Evolutionary conservation across 148 eudicot genomes (phyloP).

Genomic region (Camellia sinensis): DNA sequence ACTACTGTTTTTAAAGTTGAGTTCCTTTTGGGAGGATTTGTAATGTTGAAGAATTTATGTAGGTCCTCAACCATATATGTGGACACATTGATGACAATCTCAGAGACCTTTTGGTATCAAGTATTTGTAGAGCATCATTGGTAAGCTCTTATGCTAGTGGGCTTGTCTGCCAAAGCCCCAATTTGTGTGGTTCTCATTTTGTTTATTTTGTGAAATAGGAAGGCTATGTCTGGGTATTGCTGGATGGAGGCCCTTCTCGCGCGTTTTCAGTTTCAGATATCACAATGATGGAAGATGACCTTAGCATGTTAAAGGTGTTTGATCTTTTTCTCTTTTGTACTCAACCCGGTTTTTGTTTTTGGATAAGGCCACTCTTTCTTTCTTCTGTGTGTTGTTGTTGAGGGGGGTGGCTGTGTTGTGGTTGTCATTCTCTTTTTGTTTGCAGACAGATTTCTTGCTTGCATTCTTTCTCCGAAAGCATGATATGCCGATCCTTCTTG

Average conservation of each 20-base stretch:
- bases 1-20: background rate
- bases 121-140: constrained; percentile 72
- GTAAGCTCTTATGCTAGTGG: constrained; percentile 38
- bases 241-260: constrained; percentile 95
- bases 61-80: constrained; percentile 73
- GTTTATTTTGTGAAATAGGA: constrained; percentile 46
- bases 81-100: constrained; percentile 54
- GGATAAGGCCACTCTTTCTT: background rate
- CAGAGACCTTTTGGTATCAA: constrained; percentile 66
- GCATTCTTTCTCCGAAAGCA: no score
- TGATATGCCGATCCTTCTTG: no score
- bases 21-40: background rate
- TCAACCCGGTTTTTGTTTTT: no score
- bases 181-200: constrained; percentile 22
- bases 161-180: background rate
- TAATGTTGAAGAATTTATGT: constrained; percentile 22
- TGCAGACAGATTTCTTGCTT: background rate
- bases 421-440: no score
- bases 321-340: background rate
- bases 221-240: constrained; percentile 84
- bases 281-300: constrained; percentile 74
- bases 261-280: constrained; percentile 78
- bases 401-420: no score
- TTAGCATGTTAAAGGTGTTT: constrained; percentile 60
- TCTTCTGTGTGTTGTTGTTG: no score